Conservation (phyloP, 2,329 filamentous ascomycete genomes). For the Talaromyces rugulosus region DNA sequence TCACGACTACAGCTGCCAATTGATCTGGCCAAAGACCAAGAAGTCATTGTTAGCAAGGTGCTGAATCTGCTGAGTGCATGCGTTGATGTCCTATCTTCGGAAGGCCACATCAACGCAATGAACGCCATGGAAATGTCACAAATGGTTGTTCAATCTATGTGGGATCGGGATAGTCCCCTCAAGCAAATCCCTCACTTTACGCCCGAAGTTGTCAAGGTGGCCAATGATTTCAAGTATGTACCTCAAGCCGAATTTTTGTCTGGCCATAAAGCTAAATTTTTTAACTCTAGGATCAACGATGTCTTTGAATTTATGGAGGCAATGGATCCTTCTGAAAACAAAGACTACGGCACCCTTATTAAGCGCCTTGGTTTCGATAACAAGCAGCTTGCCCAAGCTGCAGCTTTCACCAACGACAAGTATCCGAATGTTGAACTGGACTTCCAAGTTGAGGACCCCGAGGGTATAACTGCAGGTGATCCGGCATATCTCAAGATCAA, state of each 20-base stretch:
- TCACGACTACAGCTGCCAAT: conserved; percentile 94
- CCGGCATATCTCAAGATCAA: conserved; percentile 79
- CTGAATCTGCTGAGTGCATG: conserved; percentile 84
- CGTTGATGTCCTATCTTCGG: conserved; percentile 91
- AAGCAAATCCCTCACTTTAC: conserved; percentile 98
- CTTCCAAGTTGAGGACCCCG: conserved; percentile 77
- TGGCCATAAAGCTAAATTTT: conserved; percentile 15
- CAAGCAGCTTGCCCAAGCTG: conserved; percentile 79
- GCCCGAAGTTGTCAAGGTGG: conserved; percentile 74
- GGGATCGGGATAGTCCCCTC: conserved; percentile 93
- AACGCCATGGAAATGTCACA: conserved; percentile 99
- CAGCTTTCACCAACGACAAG: conserved; percentile 90
- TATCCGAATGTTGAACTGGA: conserved; percentile 94
- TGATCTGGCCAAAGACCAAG: conserved; percentile 93
- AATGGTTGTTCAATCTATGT: conserved; percentile 99
- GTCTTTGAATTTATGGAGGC: conserved; percentile 98
- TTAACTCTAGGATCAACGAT: conserved; percentile 68
- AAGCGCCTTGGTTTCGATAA: conserved; percentile 75
- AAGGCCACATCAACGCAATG: conserved; percentile 95
- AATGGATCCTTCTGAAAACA: conserved; percentile 93
- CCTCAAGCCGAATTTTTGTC: conserved; percentile 20
- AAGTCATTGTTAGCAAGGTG: conserved; percentile 77
- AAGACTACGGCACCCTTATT: conserved; percentile 72
- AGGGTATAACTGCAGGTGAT: conserved; percentile 73
- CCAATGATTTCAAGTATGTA: conserved; percentile 70